Base-by-base conservation (phyloP, 1,139 yeast species). In the Candida gigantensis region DNA sequence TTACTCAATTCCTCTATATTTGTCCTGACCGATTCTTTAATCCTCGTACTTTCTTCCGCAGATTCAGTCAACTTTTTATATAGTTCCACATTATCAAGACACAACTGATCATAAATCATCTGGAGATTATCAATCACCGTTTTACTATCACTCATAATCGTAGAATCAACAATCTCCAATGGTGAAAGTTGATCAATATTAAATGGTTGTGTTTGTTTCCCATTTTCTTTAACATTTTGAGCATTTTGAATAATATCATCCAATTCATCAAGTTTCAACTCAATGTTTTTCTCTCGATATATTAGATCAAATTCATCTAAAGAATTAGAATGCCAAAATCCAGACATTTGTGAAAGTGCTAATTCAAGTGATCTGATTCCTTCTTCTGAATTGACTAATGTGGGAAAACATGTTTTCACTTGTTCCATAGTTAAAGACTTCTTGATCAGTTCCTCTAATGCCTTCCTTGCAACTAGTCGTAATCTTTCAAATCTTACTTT, bases 231-330 rank as follows among this genome's bases (percentile, higher is more conserved):
- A 6, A 73, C 47, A 17, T 43, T 29, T 36, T 62, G 63, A 1
- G 94, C 92, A 11, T 66, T 68, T 10, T 65, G 61, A 15, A 87
- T 74, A 17, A 87, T 59, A 29, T 73, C 79, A 53, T 88, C 96
- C 36, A 88, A 61, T 39, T 78, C 81, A 45, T 80, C 66, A 39
- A 88, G 60, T 47, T 81, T 84, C 24, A 40, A 44, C 41, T 77
- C 68, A 1, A 85, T 66, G 18, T 78, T 70, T 25, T 89, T 64
- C 45, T 87, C 95, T 9, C 64, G 56, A 51, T 79, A 81, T 3
- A 87, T 83, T 29, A 78, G 72, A 6, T 77, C 77, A 46, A 86
- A 84, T 55, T 87, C 95, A 25, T 70, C 64, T 37, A 69, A 55
- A 1, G 88, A 74, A 19, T 76, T 74, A 9, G 64, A 60, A 28